Evolutionary conservation across 2,329 filamentous ascomycete genomes (phyloP), one percentile per base, ranked within the genome.

Genomic region (Didymella exigua): DNA sequence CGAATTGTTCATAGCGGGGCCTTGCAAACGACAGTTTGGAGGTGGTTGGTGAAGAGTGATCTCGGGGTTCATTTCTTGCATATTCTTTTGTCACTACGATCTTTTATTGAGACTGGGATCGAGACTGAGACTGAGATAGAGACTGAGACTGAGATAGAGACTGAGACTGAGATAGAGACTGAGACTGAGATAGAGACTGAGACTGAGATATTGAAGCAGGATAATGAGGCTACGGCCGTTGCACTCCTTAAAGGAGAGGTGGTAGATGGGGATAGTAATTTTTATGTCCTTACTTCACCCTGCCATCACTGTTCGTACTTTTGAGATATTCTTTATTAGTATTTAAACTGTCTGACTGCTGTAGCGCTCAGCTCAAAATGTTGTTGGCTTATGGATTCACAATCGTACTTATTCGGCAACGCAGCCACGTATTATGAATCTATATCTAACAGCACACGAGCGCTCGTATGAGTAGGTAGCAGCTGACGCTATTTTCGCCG

Each of bases 51-150:
- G 36, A 13, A 23, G 27, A 26, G 24, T 13, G 26, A 26, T 16
- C 18, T 31, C 9, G 36, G 30, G 16, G 29, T 51, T 51, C 33
- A 38, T 38, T 51, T 51, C 48, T 51, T 51, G 48, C 48, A 44
- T 31, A 44, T 51, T 19, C 43, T 49, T 44, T 51, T 24, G 23
- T 19, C n/a, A 31, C 13, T 41, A 49, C 16, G 27, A 38, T 44
- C 30, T 50, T 49, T 43, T 43, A 43, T 50, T 34, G 34, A 8
- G 5, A 18, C 14, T 7, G 16, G n/a, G 6, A 11, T 10, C 19
- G 33, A 36, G 16, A 21, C 16, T 13, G 18, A 21, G 33, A 14
- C 13, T 21, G 18, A 36, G 18, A 21, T n/a, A n/a, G n/a, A n/a
- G n/a, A n/a, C n/a, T n/a, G n/a, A n/a, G n/a, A n/a, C n/a, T n/a